These are phyloP conservation scores for Stachybotrys echinatus DNA, from an alignment of 2,329 filamentous ascomycete species.

Conservation along the genomic window DNA sequence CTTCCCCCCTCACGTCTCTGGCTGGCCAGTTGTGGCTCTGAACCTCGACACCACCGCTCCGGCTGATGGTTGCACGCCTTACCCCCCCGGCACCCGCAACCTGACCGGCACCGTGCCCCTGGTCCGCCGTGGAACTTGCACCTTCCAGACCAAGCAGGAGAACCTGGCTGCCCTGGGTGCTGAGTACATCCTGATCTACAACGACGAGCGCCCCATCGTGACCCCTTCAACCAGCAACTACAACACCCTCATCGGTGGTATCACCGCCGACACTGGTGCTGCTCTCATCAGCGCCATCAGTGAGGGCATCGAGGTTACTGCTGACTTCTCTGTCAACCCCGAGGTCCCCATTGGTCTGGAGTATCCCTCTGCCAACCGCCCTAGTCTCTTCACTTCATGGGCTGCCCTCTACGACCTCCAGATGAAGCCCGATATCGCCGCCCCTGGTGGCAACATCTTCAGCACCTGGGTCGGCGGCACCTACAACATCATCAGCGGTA, in stretches of 20 bases:
- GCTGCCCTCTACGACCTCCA: constrained; percentile 35
- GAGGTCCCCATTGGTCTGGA: constrained; percentile 15
- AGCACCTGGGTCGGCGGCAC: constrained; percentile 31
- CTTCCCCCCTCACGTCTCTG: constrained; percentile 6
- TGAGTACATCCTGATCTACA: constrained; percentile 24
- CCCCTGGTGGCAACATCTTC: constrained; percentile 33
- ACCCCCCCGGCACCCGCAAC: constrained; percentile 29
- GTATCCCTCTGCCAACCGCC: constrained; percentile 22
- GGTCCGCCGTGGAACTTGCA: constrained; percentile 29
- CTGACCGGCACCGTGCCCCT: constrained; percentile 35
- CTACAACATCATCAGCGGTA: constrained; percentile 36
- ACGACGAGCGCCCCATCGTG: constrained; percentile 11
- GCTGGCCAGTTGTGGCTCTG: constrained; percentile 17
- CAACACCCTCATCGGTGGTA: constrained; percentile 11
- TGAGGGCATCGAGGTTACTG: constrained; percentile 19
- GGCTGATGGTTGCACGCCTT: constrained; percentile 31
- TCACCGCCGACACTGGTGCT: constrained; percentile 10
- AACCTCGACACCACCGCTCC: constrained; percentile 11
- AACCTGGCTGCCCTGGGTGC: constrained; percentile 20
- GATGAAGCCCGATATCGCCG: constrained; percentile 37
- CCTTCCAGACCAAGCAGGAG: constrained; percentile 17
- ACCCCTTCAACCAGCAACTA: constrained; percentile 8
- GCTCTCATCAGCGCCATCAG: constrained; percentile 18
- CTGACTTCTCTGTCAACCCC: constrained; percentile 18
- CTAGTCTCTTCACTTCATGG: constrained; percentile 36